A percentile compares a stretch with the other conserved stretches of the same genome.
Evolutionary conservation across 2,329 filamentous ascomycete species (phyloP).

Genomic region (Huntiella decipiens): DNA sequence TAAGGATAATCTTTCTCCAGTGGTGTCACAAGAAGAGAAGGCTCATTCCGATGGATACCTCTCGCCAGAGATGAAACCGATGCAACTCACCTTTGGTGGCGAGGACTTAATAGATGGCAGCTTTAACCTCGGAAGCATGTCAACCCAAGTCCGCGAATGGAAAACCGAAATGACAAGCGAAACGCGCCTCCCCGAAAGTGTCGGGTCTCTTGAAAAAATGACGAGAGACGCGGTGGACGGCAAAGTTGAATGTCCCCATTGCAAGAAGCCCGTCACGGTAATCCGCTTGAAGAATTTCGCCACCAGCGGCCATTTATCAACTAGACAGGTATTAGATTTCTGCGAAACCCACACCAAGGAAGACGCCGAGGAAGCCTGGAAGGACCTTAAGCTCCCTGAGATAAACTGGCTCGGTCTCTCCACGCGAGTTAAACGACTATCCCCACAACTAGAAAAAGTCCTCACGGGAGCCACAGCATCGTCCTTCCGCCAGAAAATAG

Average conservation of each 20-base stretch:
- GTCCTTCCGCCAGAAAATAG: constrained; percentile 40
- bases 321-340: constrained; percentile 41
- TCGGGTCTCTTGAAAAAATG: not conserved
- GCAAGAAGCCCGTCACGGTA: constrained; percentile 37
- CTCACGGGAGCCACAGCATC: constrained; percentile 36
- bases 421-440: constrained; percentile 36
- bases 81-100: too few relatives aligned
- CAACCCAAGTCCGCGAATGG: not conserved
- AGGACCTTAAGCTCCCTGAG: constrained; percentile 41
- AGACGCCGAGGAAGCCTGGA: constrained; percentile 30
- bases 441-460: constrained; percentile 35
- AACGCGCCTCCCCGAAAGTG: too few relatives aligned
- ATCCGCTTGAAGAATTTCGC: constrained; percentile 34
- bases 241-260: constrained; percentile 40
- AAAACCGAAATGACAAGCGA: not conserved
- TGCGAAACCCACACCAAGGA: constrained; percentile 42
- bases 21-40: too few relatives aligned
- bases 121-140: too few relatives aligned
- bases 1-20: not conserved
- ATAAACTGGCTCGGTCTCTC: constrained; percentile 51
- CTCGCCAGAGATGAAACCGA: too few relatives aligned
- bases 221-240: not conserved
- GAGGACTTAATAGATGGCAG: not conserved
- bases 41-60: too few relatives aligned
- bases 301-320: constrained; percentile 28